Evolutionary conservation across 1,284 basidiomycete genomes (phyloP).

Genomic region (Ceratobasidium sp.): DNA sequence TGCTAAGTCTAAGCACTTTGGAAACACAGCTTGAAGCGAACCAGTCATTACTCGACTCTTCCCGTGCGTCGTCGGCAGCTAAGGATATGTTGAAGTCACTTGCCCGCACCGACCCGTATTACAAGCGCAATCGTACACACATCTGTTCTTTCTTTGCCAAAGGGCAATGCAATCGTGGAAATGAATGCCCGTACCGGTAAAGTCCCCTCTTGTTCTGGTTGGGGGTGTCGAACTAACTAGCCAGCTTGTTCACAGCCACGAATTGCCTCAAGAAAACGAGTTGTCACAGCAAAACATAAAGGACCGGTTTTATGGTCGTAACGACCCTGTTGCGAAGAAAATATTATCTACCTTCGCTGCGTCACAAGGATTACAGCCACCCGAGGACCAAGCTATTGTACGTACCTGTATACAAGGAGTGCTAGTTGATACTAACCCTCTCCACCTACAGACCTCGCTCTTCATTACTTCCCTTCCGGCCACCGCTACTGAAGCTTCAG

Average conservation of each 20-base stretch:
- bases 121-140: conserved; percentile 95
- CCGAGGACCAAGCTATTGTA: conserved; percentile 88
- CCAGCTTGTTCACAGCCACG: conserved; percentile 68
- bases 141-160: conserved; percentile 96
- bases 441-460: conserved; percentile 77
- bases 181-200: conserved; percentile 89
- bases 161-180: conserved; percentile 92
- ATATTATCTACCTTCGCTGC: conserved; percentile 81
- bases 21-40: conserved; percentile 71
- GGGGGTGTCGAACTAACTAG: neutral
- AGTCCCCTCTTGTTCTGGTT: conserved; percentile 50
- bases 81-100: conserved; percentile 97
- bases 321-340: conserved; percentile 91
- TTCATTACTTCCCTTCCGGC: conserved; percentile 88
- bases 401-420: conserved; percentile 56
- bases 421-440: conserved; percentile 2
- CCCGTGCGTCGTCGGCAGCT: conserved; percentile 78
- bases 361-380: conserved; percentile 83
- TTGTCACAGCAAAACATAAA: conserved; percentile 91
- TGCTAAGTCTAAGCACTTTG: neutral
- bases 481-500: conserved; percentile 75
- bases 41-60: conserved; percentile 73
- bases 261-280: conserved; percentile 84
- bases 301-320: conserved; percentile 90
- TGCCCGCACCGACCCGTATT: conserved; percentile 93